Evolutionary conservation across 345 rosid genomes (phyloP), one percentile per base, ranked within the genome.

Genomic region (Zanthoxylum bungeanum): DNA sequence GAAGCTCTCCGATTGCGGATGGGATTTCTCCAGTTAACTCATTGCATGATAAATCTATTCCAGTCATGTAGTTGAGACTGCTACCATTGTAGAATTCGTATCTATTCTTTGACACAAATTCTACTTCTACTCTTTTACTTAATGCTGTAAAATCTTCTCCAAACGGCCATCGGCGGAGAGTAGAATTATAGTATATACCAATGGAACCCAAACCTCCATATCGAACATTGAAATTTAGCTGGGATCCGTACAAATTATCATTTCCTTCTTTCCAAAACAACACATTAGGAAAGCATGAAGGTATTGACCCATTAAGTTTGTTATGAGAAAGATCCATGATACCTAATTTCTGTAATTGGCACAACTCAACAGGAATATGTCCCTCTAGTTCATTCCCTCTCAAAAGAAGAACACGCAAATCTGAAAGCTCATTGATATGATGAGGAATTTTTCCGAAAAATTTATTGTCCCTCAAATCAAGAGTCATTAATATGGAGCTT

Each of bases 21-120:
- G 77, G 77, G n/a, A 73, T 69, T 0, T 50, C 40, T 28, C 81
- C 72, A 0, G 57, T 74, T 34, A 74, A 66, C 33, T 78, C 56
- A 12, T 70, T 78, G 75, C 62, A 50, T 11, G 73, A 78, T 22
- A 78, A 46, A 64, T 78, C 78, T 5, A 78, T 11, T 3, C 78
- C 78, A 70, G 55, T 3, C 22, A 58, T 31, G 3, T 58, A 31
- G 22, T 33, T 31, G 17, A 58, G 22, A 30, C 14, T 56, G 22
- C 73, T 63, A 55, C 78, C 68, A 49, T 59, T 59, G 69, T 78
- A 78, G 33, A 57, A 74, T 22, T 70, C 61, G 25, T 70, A 63
- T 9, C 81, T 70, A 46, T 25, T 65, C 56, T 78, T 74, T 66
- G 59, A 60, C 21, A 34, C 36, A 51, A 74, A 65, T 12, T 70